Evolutionary conservation across 257 asterid species (phyloP), one percentile per base, ranked within the genome.

Genomic region (Plectranthus barbatus): DNA sequence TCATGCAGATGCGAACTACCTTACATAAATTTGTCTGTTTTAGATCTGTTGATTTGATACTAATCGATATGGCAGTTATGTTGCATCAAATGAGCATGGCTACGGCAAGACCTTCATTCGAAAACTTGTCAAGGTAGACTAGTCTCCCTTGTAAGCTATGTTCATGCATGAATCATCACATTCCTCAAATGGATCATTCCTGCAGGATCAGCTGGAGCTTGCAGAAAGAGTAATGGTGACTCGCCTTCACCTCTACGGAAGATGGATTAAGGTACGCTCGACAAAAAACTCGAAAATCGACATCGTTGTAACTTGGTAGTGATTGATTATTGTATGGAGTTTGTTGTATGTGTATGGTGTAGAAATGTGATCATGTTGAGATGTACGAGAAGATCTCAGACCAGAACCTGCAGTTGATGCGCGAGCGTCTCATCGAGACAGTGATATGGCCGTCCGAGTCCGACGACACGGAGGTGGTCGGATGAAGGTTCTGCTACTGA

Each of bases 141-240:
- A 72, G 7, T 29, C n/a, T 15, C 36, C 40, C 17, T 20, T 48
- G 7, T 23, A 23, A 23, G 29, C 36, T 3, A 3, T 6, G 7
- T 31, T 31, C 3, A 31, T 31, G 6, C 36, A 2, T 1, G 4
- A 3, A 19, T 0, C 31, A 48, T 0, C 54, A 47, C 13, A 7
- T 4, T 6, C 5, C 15, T 19, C 1, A 4, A 6, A n/a, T 18
- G 1, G 21, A 9, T 17, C 20, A 7, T 41, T 24, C 18, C 4
- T 9, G 47, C 81, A 91, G 98, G 95, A 85, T 41, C 79, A 69
- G 62, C 91, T 70, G 24, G 94, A 84, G 10, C 94, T 91, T 60
- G 98, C 94, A 5, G 98, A 91, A 75, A 91, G 96, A 77, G 95
- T 88, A 54, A 88, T 88, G 98, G 62, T 88, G 37, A 91, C 98